Evolutionary conservation across 768 basidiomycete genomes (phyloP).

Genomic region (Lentinus brumalis): DNA sequence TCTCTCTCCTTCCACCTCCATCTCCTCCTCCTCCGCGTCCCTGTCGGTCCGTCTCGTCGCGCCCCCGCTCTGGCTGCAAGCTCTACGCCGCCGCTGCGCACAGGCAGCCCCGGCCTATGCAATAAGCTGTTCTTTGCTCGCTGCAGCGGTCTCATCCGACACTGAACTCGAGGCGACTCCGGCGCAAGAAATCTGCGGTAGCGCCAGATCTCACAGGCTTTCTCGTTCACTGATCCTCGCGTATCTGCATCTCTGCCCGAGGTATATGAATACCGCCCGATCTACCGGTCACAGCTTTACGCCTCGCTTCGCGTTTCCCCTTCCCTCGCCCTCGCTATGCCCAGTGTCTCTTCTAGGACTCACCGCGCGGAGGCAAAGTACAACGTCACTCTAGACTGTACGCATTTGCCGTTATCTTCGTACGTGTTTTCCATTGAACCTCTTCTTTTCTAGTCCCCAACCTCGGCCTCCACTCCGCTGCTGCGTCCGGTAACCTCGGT

Average conservation of each 20-base stretch:
- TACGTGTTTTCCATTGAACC: not conserved
- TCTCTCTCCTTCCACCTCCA: conserved; percentile 5
- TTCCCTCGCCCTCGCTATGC: conserved; percentile 29
- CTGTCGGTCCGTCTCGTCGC: conserved; percentile 1
- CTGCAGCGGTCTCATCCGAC: not conserved
- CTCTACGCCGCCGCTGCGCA: not conserved
- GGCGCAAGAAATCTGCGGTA: conserved; percentile 9
- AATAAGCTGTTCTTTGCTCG: conserved; percentile 1
- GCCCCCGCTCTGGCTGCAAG: not conserved
- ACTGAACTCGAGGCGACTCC: conserved; percentile 4
- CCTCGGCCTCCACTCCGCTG: conserved; percentile 76
- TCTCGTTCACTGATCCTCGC: conserved; percentile 9
- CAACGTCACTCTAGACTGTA: conserved; percentile 57
- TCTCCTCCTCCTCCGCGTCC: not conserved
- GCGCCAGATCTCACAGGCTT: conserved; percentile 9
- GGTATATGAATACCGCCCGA: not conserved
- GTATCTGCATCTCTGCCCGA: conserved; percentile 5
- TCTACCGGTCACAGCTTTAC: not conserved
- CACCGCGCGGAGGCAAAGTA: conserved; percentile 49
- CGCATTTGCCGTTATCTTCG: conserved; percentile 20
- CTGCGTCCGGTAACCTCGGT: conserved; percentile 85
- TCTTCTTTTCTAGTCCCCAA: conserved; percentile 57
- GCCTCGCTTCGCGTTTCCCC: not conserved
- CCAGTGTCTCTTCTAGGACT: conserved; percentile 34
- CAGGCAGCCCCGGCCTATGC: not conserved